Evolutionary conservation across 441 rosid species (phyloP).

Genomic region (Aleurites moluccanus): DNA sequence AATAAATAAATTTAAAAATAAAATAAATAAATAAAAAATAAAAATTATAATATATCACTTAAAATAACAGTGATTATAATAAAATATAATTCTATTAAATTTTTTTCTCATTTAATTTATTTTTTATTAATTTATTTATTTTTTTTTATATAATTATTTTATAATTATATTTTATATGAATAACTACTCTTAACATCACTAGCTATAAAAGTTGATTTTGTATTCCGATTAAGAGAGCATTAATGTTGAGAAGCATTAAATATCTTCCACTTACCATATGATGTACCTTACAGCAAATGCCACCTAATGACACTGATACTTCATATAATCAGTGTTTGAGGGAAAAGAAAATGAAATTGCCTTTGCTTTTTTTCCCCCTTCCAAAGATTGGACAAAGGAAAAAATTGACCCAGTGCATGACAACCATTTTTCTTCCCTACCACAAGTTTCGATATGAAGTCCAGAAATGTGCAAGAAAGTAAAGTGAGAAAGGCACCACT

Average conservation of each 20-base stretch:
- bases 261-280: neutral
- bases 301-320: neutral
- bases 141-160: neutral
- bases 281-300: neutral
- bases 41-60: too few species aligned
- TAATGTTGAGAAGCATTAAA: constrained; percentile 1
- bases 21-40: too few species aligned
- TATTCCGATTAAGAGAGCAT: neutral
- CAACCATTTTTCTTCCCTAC: neutral
- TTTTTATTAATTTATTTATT: neutral
- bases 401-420: neutral
- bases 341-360: neutral
- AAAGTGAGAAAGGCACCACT: neutral
- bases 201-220: neutral
- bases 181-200: neutral
- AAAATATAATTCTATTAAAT: too few species aligned
- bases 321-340: neutral
- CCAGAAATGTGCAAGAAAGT: neutral
- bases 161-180: neutral
- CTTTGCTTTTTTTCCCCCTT: neutral
- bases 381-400: neutral
- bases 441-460: neutral
- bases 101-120: too few species aligned
- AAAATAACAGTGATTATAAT: too few species aligned
- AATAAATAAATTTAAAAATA: too few species aligned